Evolutionary conservation across 1,139 yeast species (phyloP).

Genomic region (Suhomyces taliae): DNA sequence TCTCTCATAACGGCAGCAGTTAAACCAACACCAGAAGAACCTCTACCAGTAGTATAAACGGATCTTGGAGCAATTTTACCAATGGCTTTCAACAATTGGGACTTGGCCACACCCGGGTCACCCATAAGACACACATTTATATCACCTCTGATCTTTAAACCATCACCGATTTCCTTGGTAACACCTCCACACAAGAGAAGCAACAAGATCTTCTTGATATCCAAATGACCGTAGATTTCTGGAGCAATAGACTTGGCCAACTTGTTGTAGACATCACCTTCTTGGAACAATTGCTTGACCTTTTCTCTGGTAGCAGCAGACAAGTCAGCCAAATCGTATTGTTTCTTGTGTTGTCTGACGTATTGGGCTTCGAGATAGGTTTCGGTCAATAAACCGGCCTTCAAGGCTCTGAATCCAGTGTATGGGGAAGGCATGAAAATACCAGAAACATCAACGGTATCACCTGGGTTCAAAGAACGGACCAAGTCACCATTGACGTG

Average conservation of each 20-base stretch:
- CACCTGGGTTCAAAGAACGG: constrained; percentile 89
- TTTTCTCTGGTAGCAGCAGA: constrained; percentile 56
- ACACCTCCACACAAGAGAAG: constrained; percentile 92
- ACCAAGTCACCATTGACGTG: constrained; percentile 91
- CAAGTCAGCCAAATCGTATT: constrained; percentile 67
- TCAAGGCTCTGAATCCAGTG: constrained; percentile 89
- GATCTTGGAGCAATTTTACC: constrained; percentile 95
- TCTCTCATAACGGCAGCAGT: constrained; percentile 99
- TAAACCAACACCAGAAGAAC: constrained; percentile 98
- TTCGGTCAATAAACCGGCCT: constrained; percentile 91
- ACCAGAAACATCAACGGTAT: constrained; percentile 89
- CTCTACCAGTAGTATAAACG: constrained; percentile 97
- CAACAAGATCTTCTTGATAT: constrained; percentile 87
- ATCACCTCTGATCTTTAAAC: constrained; percentile 96
- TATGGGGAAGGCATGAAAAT: constrained; percentile 92
- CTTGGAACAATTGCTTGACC: constrained; percentile 49
- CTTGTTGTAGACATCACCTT: constrained; percentile 75
- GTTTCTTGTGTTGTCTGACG: constrained; percentile 84
- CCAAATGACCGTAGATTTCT: constrained; percentile 92
- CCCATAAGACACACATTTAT: constrained; percentile 97
- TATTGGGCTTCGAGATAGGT: constrained; percentile 89
- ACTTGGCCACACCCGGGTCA: constrained; percentile 99
- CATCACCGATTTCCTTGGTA: constrained; percentile 92
- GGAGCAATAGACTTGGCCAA: constrained; percentile 94
- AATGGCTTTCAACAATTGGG: constrained; percentile 89